A percentile compares a stretch with the other conserved stretches of the same genome.
Conservation (phyloP, 371 early-diverging fungal genomes). For the Coemansia sp. region DNA sequence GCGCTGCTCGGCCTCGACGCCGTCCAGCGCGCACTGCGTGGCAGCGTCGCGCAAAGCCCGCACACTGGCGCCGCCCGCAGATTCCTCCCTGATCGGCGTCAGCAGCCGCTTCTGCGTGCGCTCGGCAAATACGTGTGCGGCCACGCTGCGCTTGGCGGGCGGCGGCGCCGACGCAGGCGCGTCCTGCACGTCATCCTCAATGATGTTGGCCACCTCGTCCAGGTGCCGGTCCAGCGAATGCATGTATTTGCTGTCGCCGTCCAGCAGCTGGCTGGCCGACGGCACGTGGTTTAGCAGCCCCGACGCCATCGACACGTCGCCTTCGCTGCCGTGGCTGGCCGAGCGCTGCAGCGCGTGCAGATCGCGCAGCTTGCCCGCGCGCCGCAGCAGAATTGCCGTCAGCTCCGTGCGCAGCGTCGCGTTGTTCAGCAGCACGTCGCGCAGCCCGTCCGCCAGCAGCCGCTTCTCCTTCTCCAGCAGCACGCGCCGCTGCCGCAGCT, state of each 20-base stretch:
- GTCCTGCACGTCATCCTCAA: slow-evolving; percentile 15
- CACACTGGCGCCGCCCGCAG: background rate
- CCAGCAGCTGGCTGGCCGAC: slow-evolving; percentile 40
- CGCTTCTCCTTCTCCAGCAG: slow-evolving; percentile 40
- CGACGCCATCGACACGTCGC: slow-evolving; percentile 25
- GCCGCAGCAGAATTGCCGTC: slow-evolving; percentile 26
- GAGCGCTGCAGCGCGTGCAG: slow-evolving; percentile 19
- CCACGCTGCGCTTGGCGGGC: background rate
- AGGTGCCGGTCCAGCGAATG: slow-evolving; percentile 39
- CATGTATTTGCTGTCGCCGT: slow-evolving; percentile 30
- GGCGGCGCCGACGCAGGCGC: background rate
- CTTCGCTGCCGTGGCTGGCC: slow-evolving; percentile 10
- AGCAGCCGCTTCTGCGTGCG: slow-evolving; percentile 22
- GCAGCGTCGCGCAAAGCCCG: slow-evolving; percentile 10
- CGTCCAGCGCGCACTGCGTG: slow-evolving; percentile 20
- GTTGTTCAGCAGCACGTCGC: slow-evolving; percentile 32
- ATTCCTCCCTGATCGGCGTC: slow-evolving; percentile 43
- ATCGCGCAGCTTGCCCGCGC: slow-evolving; percentile 37
- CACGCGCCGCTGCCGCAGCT: slow-evolving; percentile 14
- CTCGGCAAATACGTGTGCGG: slow-evolving; percentile 1
- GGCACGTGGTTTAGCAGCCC: slow-evolving; percentile 35
- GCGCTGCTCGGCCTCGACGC: slow-evolving; percentile 19
- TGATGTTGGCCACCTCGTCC: slow-evolving; percentile 33
- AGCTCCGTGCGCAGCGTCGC: slow-evolving; percentile 37
- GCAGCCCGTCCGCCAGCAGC: slow-evolving; percentile 27